Conservation (phyloP, 441 rosid genomes). For the Biscutella laevigata region DNA sequence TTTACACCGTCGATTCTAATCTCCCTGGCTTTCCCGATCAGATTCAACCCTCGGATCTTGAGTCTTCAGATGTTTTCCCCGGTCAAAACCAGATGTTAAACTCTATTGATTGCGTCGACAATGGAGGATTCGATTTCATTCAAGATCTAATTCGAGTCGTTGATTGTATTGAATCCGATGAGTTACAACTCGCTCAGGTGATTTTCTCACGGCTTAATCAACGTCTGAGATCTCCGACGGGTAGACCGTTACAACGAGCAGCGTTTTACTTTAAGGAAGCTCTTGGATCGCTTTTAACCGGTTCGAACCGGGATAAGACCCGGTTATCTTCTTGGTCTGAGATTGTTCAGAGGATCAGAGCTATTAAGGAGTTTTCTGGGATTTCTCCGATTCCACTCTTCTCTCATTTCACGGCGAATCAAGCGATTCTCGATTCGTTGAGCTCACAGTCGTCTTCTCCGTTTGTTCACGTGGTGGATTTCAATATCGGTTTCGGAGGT, state of each 20-base stretch:
- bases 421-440: conserved; percentile 70
- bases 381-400: conserved; percentile 88
- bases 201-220: conserved; percentile 69
- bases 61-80: conserved; percentile 4
- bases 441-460: conserved; percentile 34
- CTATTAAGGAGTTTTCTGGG: conserved; percentile 60
- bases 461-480: conserved; percentile 72
- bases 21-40: conserved; percentile 42
- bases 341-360: conserved; percentile 58
- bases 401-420: conserved; percentile 71
- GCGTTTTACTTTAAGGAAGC: conserved; percentile 87
- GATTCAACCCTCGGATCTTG: conserved; percentile 25
- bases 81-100: conserved; percentile 10
- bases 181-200: conserved; percentile 64
- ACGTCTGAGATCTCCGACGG: conserved; percentile 45
- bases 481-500: conserved; percentile 88
- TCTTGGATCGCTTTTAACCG: conserved; percentile 45
- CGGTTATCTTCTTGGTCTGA: conserved; percentile 51
- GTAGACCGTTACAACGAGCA: conserved; percentile 77
- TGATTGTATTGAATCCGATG: conserved; percentile 68
- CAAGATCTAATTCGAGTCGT: conserved; percentile 76
- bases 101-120: conserved; percentile 17
- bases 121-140: conserved; percentile 49
- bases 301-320: conserved; percentile 30
- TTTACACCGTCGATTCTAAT: conserved; percentile 25